Base-by-base conservation (phyloP, 768 basidiomycete genomes). In the Mycena alexandri region DNA sequence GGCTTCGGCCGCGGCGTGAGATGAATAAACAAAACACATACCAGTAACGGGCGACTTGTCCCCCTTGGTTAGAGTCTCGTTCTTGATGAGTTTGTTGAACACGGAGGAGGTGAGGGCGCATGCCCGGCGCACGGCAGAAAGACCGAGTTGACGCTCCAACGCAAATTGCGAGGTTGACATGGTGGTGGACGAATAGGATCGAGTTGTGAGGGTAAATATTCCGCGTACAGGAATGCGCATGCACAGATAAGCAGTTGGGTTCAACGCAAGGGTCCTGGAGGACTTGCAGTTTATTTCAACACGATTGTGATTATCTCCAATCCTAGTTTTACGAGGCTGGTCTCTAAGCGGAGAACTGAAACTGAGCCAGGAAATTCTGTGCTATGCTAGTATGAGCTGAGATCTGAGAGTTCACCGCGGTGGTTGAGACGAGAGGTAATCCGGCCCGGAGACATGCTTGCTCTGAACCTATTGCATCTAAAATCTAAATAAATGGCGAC, bases 41-140 rank as follows among this genome's bases (percentile, higher is more conserved):
- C 94, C 91, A 14, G 95, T 96, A 1, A 97, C 95, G 12, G 95
- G 95, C 2, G 91, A 92, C 78, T 96, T 96, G 82, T 99, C 97
- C 29, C 86, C 89, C 77, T 99, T 98, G 53, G 90, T 90, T 43
- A 96, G 82, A 0, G 93, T 95, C 78, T 97, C 97, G 72, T 89
- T 89, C 68, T 89, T 90, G 69, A 94, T 90, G 59, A 98, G 86
- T 57, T 88, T 90, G 73, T 91, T 89, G 81, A 98, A 98, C 21
- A 98, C 93, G 2, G 90, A 87, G 3, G 90, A 87, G 2, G 96
- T 96, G 67, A 98, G 83, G 25, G 84, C 82, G 75, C 93, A 96
- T 5, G 96, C 96, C 42, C 96, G 81, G 19, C 94, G 86, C 41
- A 98, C 96, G 5, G 97, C 95, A 21, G 91, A 86, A 61, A 98